These are phyloP conservation scores for Erythrobasidium hasegawianum DNA, from an alignment of 1,284 basidiomycete genomes.

Conservation along the genomic window DNA sequence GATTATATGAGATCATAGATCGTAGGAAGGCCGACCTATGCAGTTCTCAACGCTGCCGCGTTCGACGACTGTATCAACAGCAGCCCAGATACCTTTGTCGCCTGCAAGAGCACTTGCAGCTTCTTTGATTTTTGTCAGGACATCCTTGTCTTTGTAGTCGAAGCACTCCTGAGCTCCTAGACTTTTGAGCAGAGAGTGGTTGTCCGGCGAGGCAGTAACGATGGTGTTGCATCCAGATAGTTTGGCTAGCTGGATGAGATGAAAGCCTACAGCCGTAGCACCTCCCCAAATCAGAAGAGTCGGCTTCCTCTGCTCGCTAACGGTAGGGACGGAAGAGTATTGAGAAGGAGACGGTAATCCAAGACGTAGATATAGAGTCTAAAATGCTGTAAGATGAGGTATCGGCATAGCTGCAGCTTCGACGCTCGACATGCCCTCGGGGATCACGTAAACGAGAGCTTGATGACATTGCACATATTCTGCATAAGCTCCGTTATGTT, in stretches of 20 bases:
- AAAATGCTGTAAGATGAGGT: slow-evolving; percentile 48
- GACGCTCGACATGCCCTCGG: slow-evolving; percentile 53
- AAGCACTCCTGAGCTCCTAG: slow-evolving; percentile 59
- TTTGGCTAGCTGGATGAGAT: slow-evolving; percentile 57
- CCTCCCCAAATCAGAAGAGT: slow-evolving; percentile 52
- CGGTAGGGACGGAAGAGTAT: no score
- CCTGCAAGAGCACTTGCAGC: no score
- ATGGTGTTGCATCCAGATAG: slow-evolving; percentile 59
- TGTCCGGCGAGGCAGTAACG: slow-evolving; percentile 55
- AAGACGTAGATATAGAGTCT: no score
- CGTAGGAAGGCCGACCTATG: no score
- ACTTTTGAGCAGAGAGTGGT: slow-evolving; percentile 53
- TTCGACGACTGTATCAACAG: no score
- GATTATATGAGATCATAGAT: no score
- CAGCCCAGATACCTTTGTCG: no score
- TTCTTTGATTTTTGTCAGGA: no score
- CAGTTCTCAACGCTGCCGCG: no score
- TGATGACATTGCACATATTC: slow-evolving; percentile 50
- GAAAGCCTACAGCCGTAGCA: slow-evolving; percentile 51
- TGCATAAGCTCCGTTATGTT: slow-evolving; percentile 48
- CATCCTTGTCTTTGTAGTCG: slow-evolving; percentile 45
- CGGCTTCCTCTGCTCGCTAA: slow-evolving; percentile 44
- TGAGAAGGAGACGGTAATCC: no score
- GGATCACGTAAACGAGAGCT: slow-evolving; percentile 44
- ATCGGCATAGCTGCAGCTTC: slow-evolving; percentile 48